Evolutionary conservation across 495 filamentous ascomycete species (phyloP), one percentile per base, ranked within the genome.

Genomic region (Bathelium albidoporum): DNA sequence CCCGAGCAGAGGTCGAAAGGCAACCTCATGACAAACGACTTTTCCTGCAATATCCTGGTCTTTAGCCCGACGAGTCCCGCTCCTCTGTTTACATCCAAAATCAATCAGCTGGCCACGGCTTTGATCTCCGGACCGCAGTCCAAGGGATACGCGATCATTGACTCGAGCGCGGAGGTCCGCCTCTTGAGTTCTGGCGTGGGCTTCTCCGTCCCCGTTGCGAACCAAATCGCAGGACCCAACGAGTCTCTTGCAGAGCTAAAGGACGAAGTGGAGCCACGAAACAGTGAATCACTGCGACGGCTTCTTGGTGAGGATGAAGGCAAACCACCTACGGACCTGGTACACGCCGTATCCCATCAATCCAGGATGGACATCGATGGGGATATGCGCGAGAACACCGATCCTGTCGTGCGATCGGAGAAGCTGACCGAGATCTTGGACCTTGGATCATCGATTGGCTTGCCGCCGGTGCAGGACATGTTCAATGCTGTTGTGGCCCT

Each of bases 381-480:
- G 52, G 59, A 60, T 3, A 64, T 71, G 44, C 72, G 77, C 39
- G 75, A 73, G 59, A 71, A 77, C 24, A 76, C 80, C 32, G 71
- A 76, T 12, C 81, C 78, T 2, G 79, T 87, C 26, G 80, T 89
- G 26, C 76, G 85, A 32, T 78, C 79, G 44, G 85, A 89, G 68
- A 83, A 83, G 64, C 75, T 96, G 58, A 81, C 87, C 14, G 79
- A 83, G 64, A 80, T 95, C 10, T 94, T 95, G 72, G 85, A 90
- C 62, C 80, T 81, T 34, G 85, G 82, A 1, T 86, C 89, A 28
- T 81, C 89, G 7, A 89, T 86, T 74, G 86, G 87, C 11, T 79
- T 94, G 74, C 89, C 89, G 31, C 83, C 89, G 43, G 84, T 94
- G 45, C 82, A 83, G 60, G 85, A 90, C 60, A 77, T 95, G 69